Percentiles rank a stretch among this genome's conserved stretches.
Evolutionary conservation across 2,329 filamentous ascomycete species (phyloP).

Genomic region (Coniochaeta ligniaria): DNA sequence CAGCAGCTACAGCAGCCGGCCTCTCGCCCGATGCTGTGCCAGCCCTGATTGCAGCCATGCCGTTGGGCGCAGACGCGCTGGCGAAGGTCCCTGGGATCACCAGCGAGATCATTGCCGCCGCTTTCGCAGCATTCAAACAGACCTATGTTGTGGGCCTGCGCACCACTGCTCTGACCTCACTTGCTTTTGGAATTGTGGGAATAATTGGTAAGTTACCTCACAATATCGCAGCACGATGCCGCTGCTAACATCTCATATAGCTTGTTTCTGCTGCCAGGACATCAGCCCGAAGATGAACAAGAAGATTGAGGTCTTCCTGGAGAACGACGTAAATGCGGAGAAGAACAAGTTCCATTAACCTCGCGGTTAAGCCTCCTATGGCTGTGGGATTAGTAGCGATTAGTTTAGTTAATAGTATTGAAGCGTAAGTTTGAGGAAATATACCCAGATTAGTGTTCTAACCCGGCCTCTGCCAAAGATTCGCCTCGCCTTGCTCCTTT

Average conservation of each 20-base stretch:
- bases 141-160: constrained; percentile 21
- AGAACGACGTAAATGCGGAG: constrained; percentile 23
- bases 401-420: background rate
- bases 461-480: background rate
- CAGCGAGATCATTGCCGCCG: constrained; percentile 17
- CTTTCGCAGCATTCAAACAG: constrained; percentile 20
- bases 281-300: constrained; percentile 27
- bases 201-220: constrained; percentile 17
- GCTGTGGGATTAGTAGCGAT: background rate
- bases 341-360: constrained; percentile 19
- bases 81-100: constrained; percentile 18
- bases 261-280: constrained; percentile 23
- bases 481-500: no score
- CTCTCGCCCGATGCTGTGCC: constrained; percentile 20
- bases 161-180: constrained; percentile 19
- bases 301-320: constrained; percentile 27
- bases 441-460: background rate
- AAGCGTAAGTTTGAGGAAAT: background rate
- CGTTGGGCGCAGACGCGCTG: constrained; percentile 14
- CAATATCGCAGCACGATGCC: background rate
- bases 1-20: constrained; percentile 26
- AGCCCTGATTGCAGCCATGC: constrained; percentile 20
- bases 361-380: background rate
- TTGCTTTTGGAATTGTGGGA: constrained; percentile 21
- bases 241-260: constrained; percentile 5